These are phyloP conservation scores for Naganishia onofrii DNA, from an alignment of 768 basidiomycete species.

Conservation along the genomic window DNA sequence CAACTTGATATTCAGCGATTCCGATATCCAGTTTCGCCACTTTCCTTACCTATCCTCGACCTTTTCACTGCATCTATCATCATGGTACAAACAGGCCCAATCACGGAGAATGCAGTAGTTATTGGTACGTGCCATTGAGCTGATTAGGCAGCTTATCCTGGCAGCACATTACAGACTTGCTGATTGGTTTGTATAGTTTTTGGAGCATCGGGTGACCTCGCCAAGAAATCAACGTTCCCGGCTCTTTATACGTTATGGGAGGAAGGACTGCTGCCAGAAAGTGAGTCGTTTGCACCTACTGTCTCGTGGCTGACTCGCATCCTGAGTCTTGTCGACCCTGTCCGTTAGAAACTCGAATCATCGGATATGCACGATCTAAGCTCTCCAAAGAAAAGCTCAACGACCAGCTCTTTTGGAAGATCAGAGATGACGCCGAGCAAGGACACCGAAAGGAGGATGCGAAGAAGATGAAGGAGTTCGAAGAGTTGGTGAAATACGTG, in stretches of 20 bases:
- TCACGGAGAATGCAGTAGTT: constrained; percentile 15
- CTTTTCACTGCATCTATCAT: background rate
- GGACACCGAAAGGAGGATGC: constrained; percentile 5
- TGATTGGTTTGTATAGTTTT: constrained; percentile 22
- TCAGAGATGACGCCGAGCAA: constrained; percentile 11
- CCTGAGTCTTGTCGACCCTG: background rate
- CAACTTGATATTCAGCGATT: no score
- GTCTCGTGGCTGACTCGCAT: background rate
- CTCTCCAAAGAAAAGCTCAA: constrained; percentile 17
- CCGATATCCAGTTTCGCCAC: no score
- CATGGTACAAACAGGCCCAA: constrained; percentile 11
- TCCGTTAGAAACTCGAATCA: constrained; percentile 29
- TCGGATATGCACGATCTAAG: constrained; percentile 33
- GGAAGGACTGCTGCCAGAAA: constrained; percentile 6
- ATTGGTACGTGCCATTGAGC: background rate
- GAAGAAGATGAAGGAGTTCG: background rate
- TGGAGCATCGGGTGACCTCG: constrained; percentile 35
- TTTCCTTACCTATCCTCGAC: no score
- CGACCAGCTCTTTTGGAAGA: constrained; percentile 20
- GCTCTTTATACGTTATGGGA: constrained; percentile 16
- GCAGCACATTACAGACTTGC: background rate
- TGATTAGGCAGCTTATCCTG: no score
- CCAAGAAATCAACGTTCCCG: constrained; percentile 32
- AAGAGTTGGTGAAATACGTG: constrained; percentile 35
- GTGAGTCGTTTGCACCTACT: background rate